phyloP scores from a whole-genome alignment of 306 rosid species.

The Pyrus bretschneideri region DNA sequence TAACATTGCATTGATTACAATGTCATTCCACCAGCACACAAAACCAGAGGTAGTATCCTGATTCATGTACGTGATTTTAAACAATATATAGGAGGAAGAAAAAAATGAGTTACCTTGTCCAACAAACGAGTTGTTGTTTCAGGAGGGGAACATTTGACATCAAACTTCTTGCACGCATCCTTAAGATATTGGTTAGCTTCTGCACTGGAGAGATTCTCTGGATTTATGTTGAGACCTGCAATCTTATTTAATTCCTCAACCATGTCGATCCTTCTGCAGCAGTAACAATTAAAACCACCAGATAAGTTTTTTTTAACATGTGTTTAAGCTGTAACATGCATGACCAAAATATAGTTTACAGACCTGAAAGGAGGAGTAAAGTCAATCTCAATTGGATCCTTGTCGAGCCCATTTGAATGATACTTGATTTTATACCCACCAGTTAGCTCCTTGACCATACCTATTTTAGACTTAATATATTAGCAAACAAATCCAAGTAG shows the following conservation, averaged over 20 bases:
- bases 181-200: slow-evolving; percentile 73
- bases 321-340: background rate
- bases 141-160: slow-evolving; percentile 78
- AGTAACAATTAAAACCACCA: slow-evolving; percentile 11
- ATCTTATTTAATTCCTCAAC: slow-evolving; percentile 71
- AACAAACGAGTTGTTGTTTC: slow-evolving; percentile 81
- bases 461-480: slow-evolving; percentile 33
- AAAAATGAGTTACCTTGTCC: slow-evolving; percentile 54
- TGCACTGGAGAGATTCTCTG: slow-evolving; percentile 65
- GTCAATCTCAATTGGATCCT: slow-evolving; percentile 25
- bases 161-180: slow-evolving; percentile 63
- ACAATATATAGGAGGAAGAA: background rate
- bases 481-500: slow-evolving; percentile 3
- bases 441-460: slow-evolving; percentile 76
- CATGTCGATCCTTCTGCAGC: slow-evolving; percentile 88
- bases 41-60: background rate
- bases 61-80: background rate
- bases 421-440: slow-evolving; percentile 71
- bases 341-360: slow-evolving; percentile 1
- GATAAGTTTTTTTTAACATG: background rate
- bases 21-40: background rate
- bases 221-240: slow-evolving; percentile 61
- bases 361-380: slow-evolving; percentile 54
- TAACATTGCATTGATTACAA: background rate
- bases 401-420: slow-evolving; percentile 53